Conservation (phyloP, 2,329 filamentous ascomycete species). For the Hypoxylon sp. region DNA sequence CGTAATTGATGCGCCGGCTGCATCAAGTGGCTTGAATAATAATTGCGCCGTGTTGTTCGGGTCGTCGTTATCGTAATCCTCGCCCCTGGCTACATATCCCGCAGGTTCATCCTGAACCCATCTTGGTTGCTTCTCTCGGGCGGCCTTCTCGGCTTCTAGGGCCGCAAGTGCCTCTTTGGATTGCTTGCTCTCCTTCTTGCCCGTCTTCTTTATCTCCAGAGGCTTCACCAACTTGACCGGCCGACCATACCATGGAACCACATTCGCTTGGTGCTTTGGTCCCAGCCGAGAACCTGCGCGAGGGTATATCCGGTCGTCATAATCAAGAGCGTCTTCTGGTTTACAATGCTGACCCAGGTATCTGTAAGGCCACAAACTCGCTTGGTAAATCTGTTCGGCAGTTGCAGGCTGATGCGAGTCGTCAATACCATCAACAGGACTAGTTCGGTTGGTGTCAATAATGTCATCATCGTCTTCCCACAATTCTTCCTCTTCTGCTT, state of each 20-base stretch:
- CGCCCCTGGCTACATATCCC: conserved; percentile 86
- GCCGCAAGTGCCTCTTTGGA: conserved; percentile 84
- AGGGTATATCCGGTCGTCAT: conserved; percentile 97
- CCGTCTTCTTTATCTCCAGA: conserved; percentile 83
- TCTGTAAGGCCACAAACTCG: conserved; percentile 94
- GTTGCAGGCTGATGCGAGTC: conserved; percentile 70
- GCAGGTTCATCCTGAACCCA: conserved; percentile 93
- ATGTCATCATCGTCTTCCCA: conserved; percentile 79
- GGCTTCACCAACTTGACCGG: conserved; percentile 93
- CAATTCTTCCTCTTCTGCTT: conserved; percentile 73
- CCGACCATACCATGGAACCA: conserved; percentile 85
- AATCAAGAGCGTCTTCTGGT: conserved; percentile 93
- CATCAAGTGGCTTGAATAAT: conserved; percentile 80
- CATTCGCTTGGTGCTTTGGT: conserved; percentile 89
- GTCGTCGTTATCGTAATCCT: conserved; percentile 78
- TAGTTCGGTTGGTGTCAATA: conserved; percentile 70
- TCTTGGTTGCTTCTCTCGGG: conserved; percentile 84
- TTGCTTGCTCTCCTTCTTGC: conserved; percentile 81
- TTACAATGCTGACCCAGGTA: conserved; percentile 97
- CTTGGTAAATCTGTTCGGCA: conserved; percentile 89
- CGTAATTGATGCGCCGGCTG: conserved; percentile 58
- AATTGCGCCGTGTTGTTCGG: conserved; percentile 79
- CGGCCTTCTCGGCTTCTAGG: conserved; percentile 83
- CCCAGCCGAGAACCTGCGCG: conserved; percentile 93
- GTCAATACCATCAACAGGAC: conserved; percentile 71